phyloP scores from a whole-genome alignment of 2,329 filamentous ascomycete genomes.

The Davidsoniella australis region DNA sequence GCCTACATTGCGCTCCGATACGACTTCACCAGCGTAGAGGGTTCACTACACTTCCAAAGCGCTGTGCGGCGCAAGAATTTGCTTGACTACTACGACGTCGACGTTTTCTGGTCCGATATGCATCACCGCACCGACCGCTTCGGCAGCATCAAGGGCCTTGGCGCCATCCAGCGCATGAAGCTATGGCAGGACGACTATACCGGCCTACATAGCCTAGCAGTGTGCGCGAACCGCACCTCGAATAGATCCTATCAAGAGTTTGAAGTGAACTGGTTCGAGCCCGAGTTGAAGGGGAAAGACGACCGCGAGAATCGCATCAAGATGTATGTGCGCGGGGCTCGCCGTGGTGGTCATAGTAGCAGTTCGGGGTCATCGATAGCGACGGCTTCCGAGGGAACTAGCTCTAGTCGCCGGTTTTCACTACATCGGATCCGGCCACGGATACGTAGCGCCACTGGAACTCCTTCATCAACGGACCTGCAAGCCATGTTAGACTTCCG shows the following conservation, averaged over 20 bases:
- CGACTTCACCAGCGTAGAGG: slow-evolving; percentile 32
- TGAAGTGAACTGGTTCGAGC: slow-evolving; percentile 29
- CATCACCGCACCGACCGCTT: slow-evolving; percentile 32
- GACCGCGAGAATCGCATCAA: slow-evolving; percentile 29
- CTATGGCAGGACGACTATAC: slow-evolving; percentile 33
- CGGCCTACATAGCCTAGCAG: slow-evolving; percentile 29
- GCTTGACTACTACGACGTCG: slow-evolving; percentile 33
- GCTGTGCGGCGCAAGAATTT: slow-evolving; percentile 31
- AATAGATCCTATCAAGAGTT: slow-evolving; percentile 32
- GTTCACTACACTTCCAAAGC: slow-evolving; percentile 31
- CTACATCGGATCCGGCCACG: slow-evolving; percentile 27
- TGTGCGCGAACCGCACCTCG: slow-evolving; percentile 28
- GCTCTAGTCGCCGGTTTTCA: slow-evolving; percentile 25
- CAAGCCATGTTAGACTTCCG: slow-evolving; percentile 22
- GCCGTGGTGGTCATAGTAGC: too few relatives aligned
- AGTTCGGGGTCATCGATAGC: too few relatives aligned
- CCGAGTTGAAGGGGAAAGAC: slow-evolving; percentile 28
- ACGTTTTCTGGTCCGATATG: slow-evolving; percentile 34
- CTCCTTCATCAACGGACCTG: too few relatives aligned
- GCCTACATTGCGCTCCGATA: slow-evolving; percentile 31
- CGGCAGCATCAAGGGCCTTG: slow-evolving; percentile 32
- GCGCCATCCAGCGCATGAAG: slow-evolving; percentile 34
- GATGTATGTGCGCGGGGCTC: slow-evolving; percentile 22
- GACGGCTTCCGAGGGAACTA: slow-evolving; percentile 22
- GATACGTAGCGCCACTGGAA: slow-evolving; percentile 18